Base-by-base conservation (phyloP, 78 protist genomes). In the Dictyostelium capitatum region DNA sequence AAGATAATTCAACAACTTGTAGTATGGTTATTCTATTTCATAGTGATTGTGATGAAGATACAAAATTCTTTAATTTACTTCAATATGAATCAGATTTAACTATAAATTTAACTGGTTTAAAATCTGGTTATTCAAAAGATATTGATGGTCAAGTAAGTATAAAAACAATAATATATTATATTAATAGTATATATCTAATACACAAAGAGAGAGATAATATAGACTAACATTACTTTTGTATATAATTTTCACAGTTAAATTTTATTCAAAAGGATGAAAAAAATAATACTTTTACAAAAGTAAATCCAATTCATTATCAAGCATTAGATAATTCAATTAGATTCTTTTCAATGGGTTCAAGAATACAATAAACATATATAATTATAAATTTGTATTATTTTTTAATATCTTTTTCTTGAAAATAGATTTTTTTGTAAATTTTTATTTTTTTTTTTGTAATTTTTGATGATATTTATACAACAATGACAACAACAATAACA, bases 41-140 rank as follows among this genome's bases (percentile, higher is more conserved):
- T 25, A 56, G 82, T 8, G 91, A 84, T 47, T 84, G 91, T 28
- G 80, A 72, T 47, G 91, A 74, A 20, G 91, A 84, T 46, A 9
- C 79, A 17, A 84, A 77, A 74, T 84, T 67, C 59, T 74, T 57
- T 72, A 84, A 74, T 19, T 32, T 74, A 47, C 59, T 84, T 12
- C 81, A 84, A 84, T 84, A 84, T n/a, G 91, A 84, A 59, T 32
- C 83, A 2, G 91, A 84, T 74, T 28, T 74, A 25, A 84, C 82
- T 41, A 43, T 84, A 7, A 74, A n/a, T 37, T 46, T 84, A 23
- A 25, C 46, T 57, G 56, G 64, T 57, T 51, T 84, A n/a, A 72
- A 84, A 51, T 54, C 91, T 67, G 91, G 91, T 74, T 84, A 84
- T 47, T 84, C 91, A 41, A 84, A 57, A 74, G 91, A 84, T 74